Evolutionary conservation across 1,284 basidiomycete genomes (phyloP), one percentile per base, ranked within the genome.

Genomic region (Sporisorium graminicola): DNA sequence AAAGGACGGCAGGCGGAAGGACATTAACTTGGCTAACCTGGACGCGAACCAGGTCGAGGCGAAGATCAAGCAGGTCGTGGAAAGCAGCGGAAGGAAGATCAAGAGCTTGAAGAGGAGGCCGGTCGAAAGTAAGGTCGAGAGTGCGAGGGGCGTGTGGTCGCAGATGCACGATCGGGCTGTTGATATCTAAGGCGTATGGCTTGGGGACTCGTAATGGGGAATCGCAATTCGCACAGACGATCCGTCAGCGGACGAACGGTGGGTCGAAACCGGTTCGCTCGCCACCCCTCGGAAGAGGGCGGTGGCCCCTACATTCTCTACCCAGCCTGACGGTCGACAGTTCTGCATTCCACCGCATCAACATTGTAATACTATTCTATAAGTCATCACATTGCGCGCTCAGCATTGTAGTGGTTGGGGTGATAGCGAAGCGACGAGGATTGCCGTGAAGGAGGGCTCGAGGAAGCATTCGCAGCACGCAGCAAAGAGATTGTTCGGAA

Each of bases 131-230:
- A 67, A 14, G n/a, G 37, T 10, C 2, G 62, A 74, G 20, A n/a
- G 29, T 0, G 66, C 65, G 5, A 69, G 75, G n/a, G 75, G 75
- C 2, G 58, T 74, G 27, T 77, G 75, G 75, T 50, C 40, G 27
- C 64, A 66, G 42, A 16, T 74, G 3, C 75, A 77, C 52, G 59
- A 37, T 24, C 53, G 50, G 35, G 8, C 43, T 20, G 44, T 59
- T 2, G 57, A 74, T 26, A 40, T 73, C 9, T 72, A 62, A 27
- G 40, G 37, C 18, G 37, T 8, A 14, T n/a, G n/a, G n/a, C n/a
- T n/a, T n/a, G n/a, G n/a, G n/a, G n/a, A n/a, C n/a, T n/a, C n/a
- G n/a, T n/a, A n/a, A n/a, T n/a, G n/a, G n/a, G n/a, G n/a, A n/a
- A n/a, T n/a, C n/a, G n/a, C n/a, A n/a, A n/a, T n/a, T 8, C 13